Evolutionary conservation across 768 basidiomycete genomes (phyloP).

Genomic region (Albatrellus ellisii): DNA sequence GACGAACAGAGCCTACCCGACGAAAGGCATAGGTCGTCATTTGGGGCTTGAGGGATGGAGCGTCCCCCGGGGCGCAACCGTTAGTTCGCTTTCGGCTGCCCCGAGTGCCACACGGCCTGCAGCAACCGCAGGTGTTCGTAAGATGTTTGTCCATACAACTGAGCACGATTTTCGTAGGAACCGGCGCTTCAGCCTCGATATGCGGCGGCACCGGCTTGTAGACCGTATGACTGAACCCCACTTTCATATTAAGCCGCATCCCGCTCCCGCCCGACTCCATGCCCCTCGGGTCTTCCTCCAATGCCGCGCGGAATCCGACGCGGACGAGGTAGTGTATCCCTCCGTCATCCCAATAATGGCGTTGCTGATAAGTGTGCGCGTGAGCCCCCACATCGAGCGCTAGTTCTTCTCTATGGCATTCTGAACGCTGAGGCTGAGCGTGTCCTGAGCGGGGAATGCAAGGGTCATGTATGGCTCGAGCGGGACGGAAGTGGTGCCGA

Average conservation of each 20-base stretch:
- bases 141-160: conserved; percentile 80
- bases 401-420: conserved; percentile 62
- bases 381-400: conserved; percentile 91
- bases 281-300: conserved; percentile 67
- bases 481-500: conserved; percentile 35
- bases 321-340: conserved; percentile 89
- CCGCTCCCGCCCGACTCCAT: conserved; percentile 43
- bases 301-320: conserved; percentile 81
- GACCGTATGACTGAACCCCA: conserved; percentile 86
- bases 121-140: too few species aligned
- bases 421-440: conserved; percentile 30
- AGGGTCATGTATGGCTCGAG: conserved; percentile 35
- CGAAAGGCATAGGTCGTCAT: too few species aligned
- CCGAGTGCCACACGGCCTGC: too few species aligned
- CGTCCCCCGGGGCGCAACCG: too few species aligned
- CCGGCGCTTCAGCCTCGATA: conserved; percentile 70
- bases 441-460: conserved; percentile 20
- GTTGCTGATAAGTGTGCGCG: conserved; percentile 79
- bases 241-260: conserved; percentile 74
- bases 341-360: conserved; percentile 83
- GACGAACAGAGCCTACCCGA: too few species aligned
- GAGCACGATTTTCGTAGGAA: conserved; percentile 74
- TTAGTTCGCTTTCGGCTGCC: too few species aligned
- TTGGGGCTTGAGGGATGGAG: too few species aligned
- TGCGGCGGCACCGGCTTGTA: conserved; percentile 69